These are phyloP conservation scores for Fusarium anguioides DNA, from an alignment of 2,329 filamentous ascomycete species.

Conservation along the genomic window DNA sequence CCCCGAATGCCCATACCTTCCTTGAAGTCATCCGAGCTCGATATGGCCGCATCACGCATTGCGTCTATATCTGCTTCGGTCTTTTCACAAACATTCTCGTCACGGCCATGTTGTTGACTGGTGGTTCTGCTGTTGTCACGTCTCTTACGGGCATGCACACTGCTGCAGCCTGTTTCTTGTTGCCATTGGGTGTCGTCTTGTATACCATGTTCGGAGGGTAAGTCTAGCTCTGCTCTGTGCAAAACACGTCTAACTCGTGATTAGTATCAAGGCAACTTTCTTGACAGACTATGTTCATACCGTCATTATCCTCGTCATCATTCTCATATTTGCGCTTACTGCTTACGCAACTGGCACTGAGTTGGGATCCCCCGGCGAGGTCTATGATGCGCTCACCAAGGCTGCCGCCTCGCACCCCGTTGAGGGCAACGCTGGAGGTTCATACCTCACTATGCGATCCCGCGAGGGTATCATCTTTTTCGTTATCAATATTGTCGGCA, in stretches of 20 bases:
- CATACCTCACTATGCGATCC: slow-evolving; percentile 84
- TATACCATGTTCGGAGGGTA: slow-evolving; percentile 77
- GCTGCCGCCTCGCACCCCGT: slow-evolving; percentile 79
- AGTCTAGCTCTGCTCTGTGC: fast-evolving
- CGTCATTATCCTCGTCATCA: slow-evolving; percentile 84
- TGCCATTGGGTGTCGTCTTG: slow-evolving; percentile 76
- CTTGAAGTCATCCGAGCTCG: slow-evolving; percentile 85
- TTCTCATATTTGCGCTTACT: slow-evolving; percentile 85
- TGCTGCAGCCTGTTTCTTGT: slow-evolving; percentile 83
- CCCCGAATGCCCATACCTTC: slow-evolving; percentile 87
- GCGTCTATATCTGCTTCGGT: slow-evolving; percentile 84
- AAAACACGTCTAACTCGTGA: fast-evolving
- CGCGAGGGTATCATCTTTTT: slow-evolving; percentile 86
- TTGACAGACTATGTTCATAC: slow-evolving; percentile 87
- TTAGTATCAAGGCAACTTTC: slow-evolving; percentile 84
- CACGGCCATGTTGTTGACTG: slow-evolving; percentile 88
- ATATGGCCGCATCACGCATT: slow-evolving; percentile 75
- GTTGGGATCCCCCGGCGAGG: slow-evolving; percentile 78
- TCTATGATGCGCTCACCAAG: slow-evolving; percentile 81
- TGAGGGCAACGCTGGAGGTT: slow-evolving; percentile 80
- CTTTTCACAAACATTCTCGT: slow-evolving; percentile 88
- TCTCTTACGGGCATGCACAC: slow-evolving; percentile 62
- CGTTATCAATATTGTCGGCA: slow-evolving; percentile 86
- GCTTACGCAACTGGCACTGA: slow-evolving; percentile 79
- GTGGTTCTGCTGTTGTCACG: slow-evolving; percentile 71